Evolutionary conservation across 768 basidiomycete genomes (phyloP).

Genomic region (Psilocybe subaeruginosa): DNA sequence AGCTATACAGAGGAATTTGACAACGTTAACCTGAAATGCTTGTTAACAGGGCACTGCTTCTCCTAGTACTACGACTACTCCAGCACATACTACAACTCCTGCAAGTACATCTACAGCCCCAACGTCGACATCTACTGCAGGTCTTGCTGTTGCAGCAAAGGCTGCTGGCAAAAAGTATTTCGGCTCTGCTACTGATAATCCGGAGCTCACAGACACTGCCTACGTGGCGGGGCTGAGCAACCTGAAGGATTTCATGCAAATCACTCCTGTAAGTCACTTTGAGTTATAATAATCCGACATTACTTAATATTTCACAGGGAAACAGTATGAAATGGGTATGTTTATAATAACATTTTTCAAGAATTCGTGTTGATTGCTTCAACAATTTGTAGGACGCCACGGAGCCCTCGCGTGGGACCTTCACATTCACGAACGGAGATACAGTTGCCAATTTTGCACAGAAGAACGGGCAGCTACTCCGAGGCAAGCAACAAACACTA

Average conservation of each 20-base stretch:
- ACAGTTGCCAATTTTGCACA: constrained; percentile 45
- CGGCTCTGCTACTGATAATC: constrained; percentile 52
- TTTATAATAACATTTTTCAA: neutral
- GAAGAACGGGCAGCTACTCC: constrained; percentile 47
- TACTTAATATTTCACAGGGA: constrained; percentile 20
- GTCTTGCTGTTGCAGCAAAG: constrained; percentile 35
- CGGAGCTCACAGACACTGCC: constrained; percentile 43
- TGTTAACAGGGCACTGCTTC: constrained; percentile 5
- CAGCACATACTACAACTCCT: neutral
- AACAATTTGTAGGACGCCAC: constrained; percentile 47
- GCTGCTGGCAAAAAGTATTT: constrained; percentile 52
- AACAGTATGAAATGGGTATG: constrained; percentile 62
- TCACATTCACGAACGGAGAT: constrained; percentile 50
- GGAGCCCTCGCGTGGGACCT: constrained; percentile 48
- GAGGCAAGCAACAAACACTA: constrained; percentile 30
- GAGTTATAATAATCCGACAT: neutral
- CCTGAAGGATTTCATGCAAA: constrained; percentile 42
- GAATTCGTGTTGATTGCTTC: neutral
- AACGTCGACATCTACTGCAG: constrained; percentile 13
- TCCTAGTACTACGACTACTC: constrained; percentile 5
- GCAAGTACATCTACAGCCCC: constrained; percentile 1
- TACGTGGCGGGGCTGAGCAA: constrained; percentile 44
- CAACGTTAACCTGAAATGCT: neutral
- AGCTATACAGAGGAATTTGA: neutral
- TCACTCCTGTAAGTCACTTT: constrained; percentile 40